These are phyloP conservation scores for Vitis hybrid DNA, from an alignment of 177 flowering plant genomes.

Conservation along the genomic window DNA sequence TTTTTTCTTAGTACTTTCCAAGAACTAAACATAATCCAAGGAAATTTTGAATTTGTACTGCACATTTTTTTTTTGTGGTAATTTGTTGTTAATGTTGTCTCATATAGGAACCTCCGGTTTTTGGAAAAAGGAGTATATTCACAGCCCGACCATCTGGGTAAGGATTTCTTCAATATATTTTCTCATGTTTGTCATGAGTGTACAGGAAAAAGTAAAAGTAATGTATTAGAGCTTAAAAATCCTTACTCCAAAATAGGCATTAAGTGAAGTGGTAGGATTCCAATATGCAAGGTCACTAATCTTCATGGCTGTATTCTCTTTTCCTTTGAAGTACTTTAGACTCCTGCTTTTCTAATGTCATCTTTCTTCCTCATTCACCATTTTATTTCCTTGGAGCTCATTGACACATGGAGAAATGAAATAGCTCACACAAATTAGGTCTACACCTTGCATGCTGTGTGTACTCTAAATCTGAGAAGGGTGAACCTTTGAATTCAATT, in stretches of 20 bases:
- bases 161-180: slow-evolving; percentile 23
- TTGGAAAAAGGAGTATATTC: slow-evolving; percentile 87
- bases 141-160: slow-evolving; percentile 69
- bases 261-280: background rate
- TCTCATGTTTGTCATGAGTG: background rate
- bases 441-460: background rate
- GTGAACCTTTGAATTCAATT: background rate
- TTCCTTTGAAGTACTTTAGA: background rate
- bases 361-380: background rate
- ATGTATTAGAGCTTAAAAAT: background rate
- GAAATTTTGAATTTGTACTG: background rate
- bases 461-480: background rate
- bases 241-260: background rate
- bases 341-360: background rate
- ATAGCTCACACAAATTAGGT: background rate
- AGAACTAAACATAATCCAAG: background rate
- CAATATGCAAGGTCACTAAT: background rate
- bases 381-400: background rate
- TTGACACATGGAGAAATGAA: background rate
- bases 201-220: background rate
- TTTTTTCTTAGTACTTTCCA: too few relatives aligned
- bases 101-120: slow-evolving; percentile 84
- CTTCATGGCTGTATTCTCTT: background rate
- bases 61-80: slow-evolving; percentile 1
- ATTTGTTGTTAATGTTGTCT: slow-evolving; percentile 8